phyloP scores from a whole-genome alignment of 257 asterid species.

The Jacaranda mimosifolia region DNA sequence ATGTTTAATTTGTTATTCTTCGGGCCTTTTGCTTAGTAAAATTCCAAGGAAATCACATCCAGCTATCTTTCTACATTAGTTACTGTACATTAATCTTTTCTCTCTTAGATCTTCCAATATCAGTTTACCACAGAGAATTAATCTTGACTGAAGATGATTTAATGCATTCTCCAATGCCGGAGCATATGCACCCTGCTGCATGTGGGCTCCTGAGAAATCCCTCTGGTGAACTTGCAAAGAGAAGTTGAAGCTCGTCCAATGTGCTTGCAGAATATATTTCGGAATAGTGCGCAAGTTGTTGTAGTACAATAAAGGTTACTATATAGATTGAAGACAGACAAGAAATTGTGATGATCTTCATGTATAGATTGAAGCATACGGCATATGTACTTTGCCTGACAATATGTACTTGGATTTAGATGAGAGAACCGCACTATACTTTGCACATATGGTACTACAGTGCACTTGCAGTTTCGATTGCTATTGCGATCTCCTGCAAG shows the following conservation, averaged over 20 bases:
- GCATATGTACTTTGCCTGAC: background rate
- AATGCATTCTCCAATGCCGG: no score
- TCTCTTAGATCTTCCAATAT: background rate
- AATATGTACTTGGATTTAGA: background rate
- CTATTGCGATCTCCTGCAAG: slow-evolving; percentile 54
- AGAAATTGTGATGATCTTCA: background rate
- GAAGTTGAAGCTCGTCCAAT: background rate
- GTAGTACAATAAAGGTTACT: background rate
- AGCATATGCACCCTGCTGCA: no score
- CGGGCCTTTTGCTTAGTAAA: slow-evolving; percentile 23
- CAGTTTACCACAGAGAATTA: background rate
- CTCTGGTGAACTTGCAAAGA: background rate
- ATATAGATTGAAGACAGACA: background rate
- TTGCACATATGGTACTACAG: background rate
- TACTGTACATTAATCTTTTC: background rate
- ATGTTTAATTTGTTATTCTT: slow-evolving; percentile 28
- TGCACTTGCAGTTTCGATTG: slow-evolving; percentile 41
- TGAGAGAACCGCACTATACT: background rate
- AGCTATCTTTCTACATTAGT: background rate
- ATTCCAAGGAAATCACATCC: background rate
- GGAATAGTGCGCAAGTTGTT: background rate
- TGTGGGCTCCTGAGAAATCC: background rate
- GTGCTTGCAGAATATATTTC: background rate
- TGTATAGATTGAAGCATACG: background rate
- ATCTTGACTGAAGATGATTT: background rate